These are phyloP conservation scores for Lactarius pseudohatsudake DNA, from an alignment of 768 basidiomycete species.

Conservation along the genomic window DNA sequence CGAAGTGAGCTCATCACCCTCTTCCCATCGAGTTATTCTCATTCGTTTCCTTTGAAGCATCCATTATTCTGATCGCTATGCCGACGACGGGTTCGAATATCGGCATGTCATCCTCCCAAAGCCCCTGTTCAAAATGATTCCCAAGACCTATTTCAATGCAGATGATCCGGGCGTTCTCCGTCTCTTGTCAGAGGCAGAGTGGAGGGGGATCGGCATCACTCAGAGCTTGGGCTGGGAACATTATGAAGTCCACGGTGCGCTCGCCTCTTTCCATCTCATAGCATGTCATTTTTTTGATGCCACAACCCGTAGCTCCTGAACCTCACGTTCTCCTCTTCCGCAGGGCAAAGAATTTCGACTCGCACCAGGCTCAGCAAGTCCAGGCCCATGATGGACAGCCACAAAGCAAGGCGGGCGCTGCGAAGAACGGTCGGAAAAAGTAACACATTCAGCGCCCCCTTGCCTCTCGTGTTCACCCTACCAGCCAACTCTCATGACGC, in stretches of 20 bases:
- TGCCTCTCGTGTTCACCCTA: slow-evolving; percentile 4
- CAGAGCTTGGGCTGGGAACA: slow-evolving; percentile 98
- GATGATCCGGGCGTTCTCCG: slow-evolving; percentile 78
- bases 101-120: slow-evolving; percentile 97
- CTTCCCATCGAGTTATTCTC: slow-evolving; percentile 12
- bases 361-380: slow-evolving; percentile 28
- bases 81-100: slow-evolving; percentile 92
- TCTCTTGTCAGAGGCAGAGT: slow-evolving; percentile 83
- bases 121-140: slow-evolving; percentile 89
- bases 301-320: slow-evolving; percentile 64
- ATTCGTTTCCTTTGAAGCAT: slow-evolving; percentile 49
- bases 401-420: slow-evolving; percentile 33
- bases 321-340: slow-evolving; percentile 94
- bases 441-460: slow-evolving; percentile 24
- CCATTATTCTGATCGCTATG: slow-evolving; percentile 88
- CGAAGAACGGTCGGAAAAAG: slow-evolving; percentile 46
- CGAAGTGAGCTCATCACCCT: slow-evolving; percentile 51
- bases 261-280: slow-evolving; percentile 5
- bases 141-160: slow-evolving; percentile 74
- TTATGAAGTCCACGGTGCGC: slow-evolving; percentile 89
- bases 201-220: slow-evolving; percentile 94
- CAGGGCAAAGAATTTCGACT: slow-evolving; percentile 66
- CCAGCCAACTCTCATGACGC: slow-evolving; percentile 31
- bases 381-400: slow-evolving; percentile 26
- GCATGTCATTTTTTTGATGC: slow-evolving; percentile 11